These are phyloP conservation scores for Suillus plorans DNA, from an alignment of 768 basidiomycete genomes.

Conservation along the genomic window DNA sequence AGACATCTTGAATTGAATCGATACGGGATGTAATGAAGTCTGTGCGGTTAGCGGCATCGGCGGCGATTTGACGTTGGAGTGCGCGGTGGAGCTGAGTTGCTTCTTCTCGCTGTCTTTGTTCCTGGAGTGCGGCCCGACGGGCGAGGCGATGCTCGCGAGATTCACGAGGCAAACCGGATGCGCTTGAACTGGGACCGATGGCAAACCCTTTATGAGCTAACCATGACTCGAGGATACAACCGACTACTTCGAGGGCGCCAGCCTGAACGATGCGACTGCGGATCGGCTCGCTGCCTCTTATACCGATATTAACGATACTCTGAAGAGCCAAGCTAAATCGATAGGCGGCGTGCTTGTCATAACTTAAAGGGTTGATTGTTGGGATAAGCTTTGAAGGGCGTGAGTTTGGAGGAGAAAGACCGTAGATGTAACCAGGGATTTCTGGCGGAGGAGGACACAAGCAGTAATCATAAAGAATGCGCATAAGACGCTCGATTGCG, in stretches of 20 bases:
- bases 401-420: conserved; percentile 65
- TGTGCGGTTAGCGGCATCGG: conserved; percentile 26
- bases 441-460: conserved; percentile 80
- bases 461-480: conserved; percentile 88
- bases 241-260: conserved; percentile 90
- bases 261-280: conserved; percentile 92
- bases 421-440: conserved; percentile 73
- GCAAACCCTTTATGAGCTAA: conserved; percentile 85
- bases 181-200: conserved; percentile 76
- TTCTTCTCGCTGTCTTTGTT: conserved; percentile 60
- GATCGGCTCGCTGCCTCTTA: conserved; percentile 91
- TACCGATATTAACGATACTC: conserved; percentile 96
- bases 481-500: conserved; percentile 92
- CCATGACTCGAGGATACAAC: conserved; percentile 93
- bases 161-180: conserved; percentile 72
- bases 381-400: conserved; percentile 56
- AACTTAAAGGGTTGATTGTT: conserved; percentile 63
- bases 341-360: conserved; percentile 83
- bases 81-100: conserved; percentile 58
- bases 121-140: conserved; percentile 53
- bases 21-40: conserved; percentile 9
- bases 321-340: conserved; percentile 94
- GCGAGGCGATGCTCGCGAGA: conserved; percentile 71
- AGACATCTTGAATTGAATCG: conserved; percentile 23
- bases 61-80: conserved; percentile 50